Evolutionary conservation across 345 rosid species (phyloP).

Genomic region (Capsella bursapastoris): DNA sequence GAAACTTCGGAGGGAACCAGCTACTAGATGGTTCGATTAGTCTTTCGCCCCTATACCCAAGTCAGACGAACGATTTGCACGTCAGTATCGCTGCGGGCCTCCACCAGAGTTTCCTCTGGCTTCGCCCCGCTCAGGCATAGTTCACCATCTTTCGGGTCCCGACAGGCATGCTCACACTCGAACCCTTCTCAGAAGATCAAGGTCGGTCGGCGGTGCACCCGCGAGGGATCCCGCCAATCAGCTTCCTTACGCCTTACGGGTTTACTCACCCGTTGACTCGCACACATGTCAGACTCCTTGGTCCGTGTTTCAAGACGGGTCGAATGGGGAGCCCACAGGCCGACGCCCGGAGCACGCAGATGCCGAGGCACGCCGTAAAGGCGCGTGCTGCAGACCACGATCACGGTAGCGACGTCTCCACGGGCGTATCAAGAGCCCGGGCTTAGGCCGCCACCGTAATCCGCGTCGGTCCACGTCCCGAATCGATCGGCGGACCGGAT

Average conservation of each 20-base stretch:
- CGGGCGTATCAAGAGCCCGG: no score
- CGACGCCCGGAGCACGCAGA: conserved; percentile 30
- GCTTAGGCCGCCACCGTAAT: no score
- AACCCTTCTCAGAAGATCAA: not conserved
- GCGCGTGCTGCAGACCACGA: not conserved
- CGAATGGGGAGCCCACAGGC: conserved; percentile 52
- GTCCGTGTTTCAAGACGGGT: conserved; percentile 69
- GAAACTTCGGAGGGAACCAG: conserved; percentile 59
- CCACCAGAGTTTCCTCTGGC: conserved; percentile 7
- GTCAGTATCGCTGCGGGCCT: conserved; percentile 17
- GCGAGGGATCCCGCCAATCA: conserved; percentile 13
- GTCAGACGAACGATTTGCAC: conserved; percentile 30
- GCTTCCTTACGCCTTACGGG: conserved; percentile 12
- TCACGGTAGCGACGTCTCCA: no score
- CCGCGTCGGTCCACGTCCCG: no score
- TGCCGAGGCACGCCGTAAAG: not conserved
- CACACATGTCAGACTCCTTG: conserved; percentile 60
- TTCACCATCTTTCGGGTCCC: conserved; percentile 8
- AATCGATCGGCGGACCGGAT: no score
- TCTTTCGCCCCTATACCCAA: conserved; percentile 61
- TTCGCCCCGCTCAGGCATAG: not conserved
- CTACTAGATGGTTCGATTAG: conserved; percentile 59
- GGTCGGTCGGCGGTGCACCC: conserved; percentile 4
- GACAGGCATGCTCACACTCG: not conserved
- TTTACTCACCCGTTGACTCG: conserved; percentile 50